Base-by-base conservation (phyloP, 2,329 filamentous ascomycete species). In the Botrytis pseudocinerea region DNA sequence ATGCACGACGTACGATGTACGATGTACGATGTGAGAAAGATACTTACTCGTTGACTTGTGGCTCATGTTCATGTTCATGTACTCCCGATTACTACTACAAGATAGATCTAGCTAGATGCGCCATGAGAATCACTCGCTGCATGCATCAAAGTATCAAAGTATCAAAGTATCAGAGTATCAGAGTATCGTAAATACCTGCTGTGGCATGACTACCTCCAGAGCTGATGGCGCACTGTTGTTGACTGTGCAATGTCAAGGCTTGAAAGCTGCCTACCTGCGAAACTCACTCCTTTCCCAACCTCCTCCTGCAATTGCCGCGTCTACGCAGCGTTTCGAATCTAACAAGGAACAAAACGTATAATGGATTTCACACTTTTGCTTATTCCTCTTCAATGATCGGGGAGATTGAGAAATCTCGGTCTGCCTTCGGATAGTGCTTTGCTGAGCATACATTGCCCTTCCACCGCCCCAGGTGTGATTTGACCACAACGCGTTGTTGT, bases 301-400 rank as follows among this genome's bases (percentile, higher is more conserved):
- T 68, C 65, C 48, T 68, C 65, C 35, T 59, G 32, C 65, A 42
- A 44, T 57, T 57, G 65, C 48, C 35, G 25, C 46, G 64, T 68
- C 46, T 54, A 54, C 35, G 14, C 16, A 32, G 48, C 48, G 35
- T 57, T 68, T 68, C 48, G 48, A 57, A 68, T 68, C 65, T 25
- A 28, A 25, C 35, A 57, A 57, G 65, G 65, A 54, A 57, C 10
- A 57, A 54, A 57, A 54, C 16, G 25, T 42, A 68, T 28, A 42
- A n/a, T 42, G 64, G 8, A 54, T 28, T 9, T 28, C 44, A 6
- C 35, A 28, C 38, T 14, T 51, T 38, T 16, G 22, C 22, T 66
- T 40, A 54, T 18, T 57, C 20, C 22, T 16, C 35, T 18, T 32
- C 48, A 28, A 54, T 14, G 4, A 20, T 4, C 16, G 9, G 16